Base-by-base conservation (phyloP, 1,139 yeast species). In the Zygoascus hellenicus region DNA sequence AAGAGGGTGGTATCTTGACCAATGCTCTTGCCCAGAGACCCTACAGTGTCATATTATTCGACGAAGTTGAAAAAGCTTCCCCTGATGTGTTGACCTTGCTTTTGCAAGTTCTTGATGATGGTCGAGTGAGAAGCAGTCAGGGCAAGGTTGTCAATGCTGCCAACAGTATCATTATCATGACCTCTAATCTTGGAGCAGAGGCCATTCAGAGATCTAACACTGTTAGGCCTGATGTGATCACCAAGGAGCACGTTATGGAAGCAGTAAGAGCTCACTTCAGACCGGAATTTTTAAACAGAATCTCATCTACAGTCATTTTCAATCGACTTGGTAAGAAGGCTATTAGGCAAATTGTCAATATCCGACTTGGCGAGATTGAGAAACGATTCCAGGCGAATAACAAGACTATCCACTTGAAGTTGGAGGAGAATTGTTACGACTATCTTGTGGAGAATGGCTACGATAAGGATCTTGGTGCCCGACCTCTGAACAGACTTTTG, bases 51-150 rank as follows among this genome's bases (percentile, higher is more conserved):
- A 78, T 92, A 29, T 74, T 92, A 55, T 92, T 92, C 62, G 98
- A 92, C 70, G 98, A 92, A 69, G 95, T 92, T 49, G 98, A 92
- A 64, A 92, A 92, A 69, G 99, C 98, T n/a, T 96, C 96, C 2
- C 98, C 98, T 1, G 97, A 92, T 66, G 98, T 94, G 2, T 75
- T 92, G 65, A 94, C 96, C 4, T 82, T 92, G 16, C 74, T 92
- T 60, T 75, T 92, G 58, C 98, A 92, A 66, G 80, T 92, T 67
- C 74, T 92, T 53, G 99, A 94, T 63, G 99, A 94, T 67, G 99
- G 98, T 62, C 81, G 96, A 69, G 81, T 94, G 49, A 87, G 97
- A 22, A 84, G 96, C 19, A 88, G 96, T 46, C 89, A 86, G 63
- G 98, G 98, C 62, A 89, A 90, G 61, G 80, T 88, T 32, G 84